Evolutionary conservation across 1,284 basidiomycete genomes (phyloP).

Genomic region (Leccinum fuscescens): DNA sequence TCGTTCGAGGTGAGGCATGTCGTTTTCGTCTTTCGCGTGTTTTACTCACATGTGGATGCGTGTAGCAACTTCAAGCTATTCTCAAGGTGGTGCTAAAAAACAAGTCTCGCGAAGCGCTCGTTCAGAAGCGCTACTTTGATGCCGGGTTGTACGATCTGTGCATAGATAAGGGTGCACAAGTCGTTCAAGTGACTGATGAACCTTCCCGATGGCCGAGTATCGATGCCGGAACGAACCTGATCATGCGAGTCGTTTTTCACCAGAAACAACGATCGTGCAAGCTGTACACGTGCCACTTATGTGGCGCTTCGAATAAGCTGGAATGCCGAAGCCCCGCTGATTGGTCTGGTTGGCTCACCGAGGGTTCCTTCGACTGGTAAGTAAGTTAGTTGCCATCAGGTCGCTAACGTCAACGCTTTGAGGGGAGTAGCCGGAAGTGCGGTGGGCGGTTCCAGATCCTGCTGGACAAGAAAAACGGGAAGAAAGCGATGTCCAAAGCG

Average conservation of each 20-base stretch:
- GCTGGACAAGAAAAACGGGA: slow-evolving; percentile 21
- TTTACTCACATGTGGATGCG: neutral
- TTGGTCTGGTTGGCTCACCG: slow-evolving; percentile 29
- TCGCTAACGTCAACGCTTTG: neutral
- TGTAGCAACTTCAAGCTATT: slow-evolving; percentile 24
- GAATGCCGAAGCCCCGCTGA: slow-evolving; percentile 16
- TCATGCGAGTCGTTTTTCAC: slow-evolving; percentile 26
- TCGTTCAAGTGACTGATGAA: slow-evolving; percentile 26
- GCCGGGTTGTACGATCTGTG: slow-evolving; percentile 25
- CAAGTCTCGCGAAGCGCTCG: slow-evolving; percentile 22
- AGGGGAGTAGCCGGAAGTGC: slow-evolving; percentile 14
- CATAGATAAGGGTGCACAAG: slow-evolving; percentile 22
- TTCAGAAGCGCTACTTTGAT: slow-evolving; percentile 27
- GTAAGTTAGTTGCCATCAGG: neutral
- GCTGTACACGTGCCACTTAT: slow-evolving; percentile 22
- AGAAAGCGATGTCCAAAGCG: neutral
- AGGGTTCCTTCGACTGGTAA: slow-evolving; percentile 27
- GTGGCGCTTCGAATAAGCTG: slow-evolving; percentile 20
- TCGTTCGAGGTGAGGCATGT: slow-evolving; percentile 23
- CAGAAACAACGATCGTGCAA: slow-evolving; percentile 24
- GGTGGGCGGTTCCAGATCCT: slow-evolving; percentile 28
- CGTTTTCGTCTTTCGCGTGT: neutral
- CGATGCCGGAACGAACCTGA: slow-evolving; percentile 25
- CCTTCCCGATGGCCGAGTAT: slow-evolving; percentile 24
- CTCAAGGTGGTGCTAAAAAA: slow-evolving; percentile 16